Conservation (phyloP, 306 rosid species). For the Citrullus mucosospermus region DNA sequence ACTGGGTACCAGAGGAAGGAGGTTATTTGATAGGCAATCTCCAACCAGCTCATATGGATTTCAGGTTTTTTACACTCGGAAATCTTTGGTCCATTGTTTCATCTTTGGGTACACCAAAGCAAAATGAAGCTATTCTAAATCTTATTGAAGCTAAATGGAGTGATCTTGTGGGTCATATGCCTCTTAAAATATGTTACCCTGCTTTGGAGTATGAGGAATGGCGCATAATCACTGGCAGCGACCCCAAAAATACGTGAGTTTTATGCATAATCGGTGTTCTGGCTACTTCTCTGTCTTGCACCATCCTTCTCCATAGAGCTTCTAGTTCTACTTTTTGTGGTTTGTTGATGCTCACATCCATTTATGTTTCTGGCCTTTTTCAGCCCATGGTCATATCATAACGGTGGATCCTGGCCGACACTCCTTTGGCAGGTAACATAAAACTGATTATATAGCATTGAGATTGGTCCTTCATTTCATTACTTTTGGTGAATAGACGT, state of each 20-base stretch:
- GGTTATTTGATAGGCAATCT: conserved; percentile 85
- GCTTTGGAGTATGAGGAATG: conserved; percentile 88
- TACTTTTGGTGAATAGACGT: background rate
- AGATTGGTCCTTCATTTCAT: background rate
- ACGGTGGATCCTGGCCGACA: conserved; percentile 99
- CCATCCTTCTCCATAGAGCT: conserved; percentile 3
- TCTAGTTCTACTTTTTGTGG: background rate
- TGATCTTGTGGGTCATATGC: conserved; percentile 81
- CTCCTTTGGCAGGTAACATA: conserved; percentile 85
- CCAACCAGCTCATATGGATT: conserved; percentile 99
- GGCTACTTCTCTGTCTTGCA: background rate
- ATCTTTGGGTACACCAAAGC: conserved; percentile 84
- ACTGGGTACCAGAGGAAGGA: conserved; percentile 92
- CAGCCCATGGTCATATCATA: conserved; percentile 99
- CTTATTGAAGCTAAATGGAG: conserved; percentile 81
- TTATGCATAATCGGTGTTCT: background rate
- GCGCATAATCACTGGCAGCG: conserved; percentile 87
- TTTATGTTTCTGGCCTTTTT: conserved; percentile 9
- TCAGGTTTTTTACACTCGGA: conserved; percentile 89
- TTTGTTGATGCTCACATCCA: conserved; percentile 11
- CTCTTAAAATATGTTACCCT: conserved; percentile 84
- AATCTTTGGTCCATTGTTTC: conserved; percentile 89
- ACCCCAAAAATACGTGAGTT: conserved; percentile 89
- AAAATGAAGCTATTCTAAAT: conserved; percentile 58
- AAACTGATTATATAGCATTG: background rate